Base-by-base conservation (phyloP, 192 early-diverging fungal genomes). In the Coemansia sp. region DNA sequence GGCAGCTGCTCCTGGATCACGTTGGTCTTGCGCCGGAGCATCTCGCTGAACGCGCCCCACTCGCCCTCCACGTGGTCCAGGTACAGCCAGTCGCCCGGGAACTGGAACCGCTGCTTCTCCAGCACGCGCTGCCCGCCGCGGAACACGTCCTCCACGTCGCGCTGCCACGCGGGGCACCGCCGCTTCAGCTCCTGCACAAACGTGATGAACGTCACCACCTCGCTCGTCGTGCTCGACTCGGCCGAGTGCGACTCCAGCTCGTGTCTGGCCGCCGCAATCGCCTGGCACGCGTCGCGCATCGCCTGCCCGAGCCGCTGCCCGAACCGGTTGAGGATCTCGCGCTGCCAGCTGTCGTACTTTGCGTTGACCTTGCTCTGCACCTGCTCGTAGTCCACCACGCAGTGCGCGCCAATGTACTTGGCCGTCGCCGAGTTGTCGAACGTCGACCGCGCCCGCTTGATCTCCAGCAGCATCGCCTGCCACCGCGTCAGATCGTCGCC, bases 341-440 rank as follows among this genome's bases (percentile, higher is more conserved):
- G 82, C 65, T 99, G 97, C 97, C 96, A 99, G 53, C 78, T 82
- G 58, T 98, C 97, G 80, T 99, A 98, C 63, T 95, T 93, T 35
- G 86, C 83, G 47, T 95, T 98, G 45, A 99, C 94, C 65, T 98
- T 99, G 43, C 85, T 82, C 70, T 98, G 97, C n/a, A 98, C 95
- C 68, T 94, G 92, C 59, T 89, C 94, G 71, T 97, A 99, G 63
- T 99, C 90, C 27, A 99, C 80, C 0, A 93, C 81, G n/a, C 85
- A 66, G 15, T 85, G 79, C 10, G 86, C 80, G 10, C 93, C 93
- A 66, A 99, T 93, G 0, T 85, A 81, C 64, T 92, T 88, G 33
- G 83, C 81, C 0, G 89, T 94, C 62, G 94, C 91, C 0, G 93
- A 89, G 53, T 92, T 98, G 80, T 99, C 96, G 77, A 99, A 99